Evolutionary conservation across 2,329 filamentous ascomycete species (phyloP), one percentile per base, ranked within the genome.

Genomic region (Talaromyces funiculosus): DNA sequence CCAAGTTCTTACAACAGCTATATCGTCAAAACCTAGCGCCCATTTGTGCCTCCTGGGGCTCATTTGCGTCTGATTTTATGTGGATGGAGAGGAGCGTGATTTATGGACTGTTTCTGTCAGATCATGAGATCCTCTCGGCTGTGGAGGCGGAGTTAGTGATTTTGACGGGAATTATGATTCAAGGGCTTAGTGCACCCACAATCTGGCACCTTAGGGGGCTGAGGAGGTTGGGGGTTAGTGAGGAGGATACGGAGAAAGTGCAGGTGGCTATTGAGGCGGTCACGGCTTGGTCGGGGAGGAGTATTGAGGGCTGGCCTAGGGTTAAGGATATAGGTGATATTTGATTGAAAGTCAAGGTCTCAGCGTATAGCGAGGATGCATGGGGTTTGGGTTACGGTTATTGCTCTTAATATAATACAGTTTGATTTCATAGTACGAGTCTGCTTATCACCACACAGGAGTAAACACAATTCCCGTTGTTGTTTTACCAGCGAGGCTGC

Each of bases 51-150:
- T 65, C 65, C 5, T 73, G 71, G 69, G 71, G 71, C 35, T 65
- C 66, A 5, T 66, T 71, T 62, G 65, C 64, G 4, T 47, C 56
- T 20, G 72, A 77, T 33, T 91, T 96, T 71, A 80, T 84, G 9
- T 86, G 85, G 68, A 83, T 95, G 75, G 89, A 92, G 73, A 80
- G 90, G 55, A 89, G 88, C 18, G 84, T 88, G 14, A 86, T 84
- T 2, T 96, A 96, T 77, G 78, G 78, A 12, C 66, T 83, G 69
- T 80, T 83, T 55, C 68, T 80, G 51, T 74, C 74, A 14, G 78
- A 80, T 65, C 72, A 77, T 16, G 68, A 71, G 47, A 67, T 76
- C 8, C 62, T 79, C 57, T 69, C 75, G 54, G 69, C 74, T 53
- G 61, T 80, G 2, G 78, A 80, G 66, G 78, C 78, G 8, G 71